Conservation (phyloP, 2,329 filamentous ascomycete species). For the Onygenales sp. region DNA sequence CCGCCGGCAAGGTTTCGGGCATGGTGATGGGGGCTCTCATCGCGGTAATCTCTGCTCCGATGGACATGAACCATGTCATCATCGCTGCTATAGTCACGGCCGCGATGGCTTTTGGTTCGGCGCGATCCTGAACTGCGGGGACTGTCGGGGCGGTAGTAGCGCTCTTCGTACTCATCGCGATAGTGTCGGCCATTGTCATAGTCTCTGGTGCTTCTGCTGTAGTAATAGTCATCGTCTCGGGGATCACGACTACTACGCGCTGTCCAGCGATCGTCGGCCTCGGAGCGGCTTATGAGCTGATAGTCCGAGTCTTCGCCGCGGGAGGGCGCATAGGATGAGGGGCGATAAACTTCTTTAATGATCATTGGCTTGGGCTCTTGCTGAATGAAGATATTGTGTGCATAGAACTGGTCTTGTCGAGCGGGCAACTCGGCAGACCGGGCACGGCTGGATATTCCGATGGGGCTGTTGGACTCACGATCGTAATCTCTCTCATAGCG, state of each 20-base stretch:
- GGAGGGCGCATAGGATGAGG: slow-evolving; percentile 39
- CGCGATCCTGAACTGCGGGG: slow-evolving; percentile 46
- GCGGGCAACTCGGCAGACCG: not conserved
- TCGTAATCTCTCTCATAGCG: slow-evolving; percentile 37
- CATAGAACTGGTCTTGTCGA: slow-evolving; percentile 10
- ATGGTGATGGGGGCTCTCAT: slow-evolving; percentile 42
- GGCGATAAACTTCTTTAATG: slow-evolving; percentile 43
- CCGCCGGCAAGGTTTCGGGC: slow-evolving; percentile 53
- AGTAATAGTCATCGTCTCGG: slow-evolving; percentile 54
- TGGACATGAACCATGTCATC: slow-evolving; percentile 53
- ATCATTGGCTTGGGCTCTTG: slow-evolving; percentile 46
- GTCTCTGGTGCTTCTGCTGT: slow-evolving; percentile 48
- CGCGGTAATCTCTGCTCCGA: slow-evolving; percentile 37
- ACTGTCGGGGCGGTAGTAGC: slow-evolving; percentile 38
- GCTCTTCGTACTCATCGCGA: slow-evolving; percentile 31
- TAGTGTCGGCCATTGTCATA: slow-evolving; percentile 37
- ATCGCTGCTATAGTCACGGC: slow-evolving; percentile 46
- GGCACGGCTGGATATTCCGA: slow-evolving; percentile 31
- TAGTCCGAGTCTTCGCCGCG: slow-evolving; percentile 46
- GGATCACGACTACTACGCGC: slow-evolving; percentile 32
- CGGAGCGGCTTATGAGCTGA: slow-evolving; percentile 50
- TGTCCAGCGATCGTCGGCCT: slow-evolving; percentile 42
- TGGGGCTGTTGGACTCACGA: slow-evolving; percentile 25
- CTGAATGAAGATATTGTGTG: slow-evolving; percentile 33
- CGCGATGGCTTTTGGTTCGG: slow-evolving; percentile 28